Evolutionary conservation across 768 basidiomycete species (phyloP), one percentile per base, ranked within the genome.

Genomic region (Postia placenta): DNA sequence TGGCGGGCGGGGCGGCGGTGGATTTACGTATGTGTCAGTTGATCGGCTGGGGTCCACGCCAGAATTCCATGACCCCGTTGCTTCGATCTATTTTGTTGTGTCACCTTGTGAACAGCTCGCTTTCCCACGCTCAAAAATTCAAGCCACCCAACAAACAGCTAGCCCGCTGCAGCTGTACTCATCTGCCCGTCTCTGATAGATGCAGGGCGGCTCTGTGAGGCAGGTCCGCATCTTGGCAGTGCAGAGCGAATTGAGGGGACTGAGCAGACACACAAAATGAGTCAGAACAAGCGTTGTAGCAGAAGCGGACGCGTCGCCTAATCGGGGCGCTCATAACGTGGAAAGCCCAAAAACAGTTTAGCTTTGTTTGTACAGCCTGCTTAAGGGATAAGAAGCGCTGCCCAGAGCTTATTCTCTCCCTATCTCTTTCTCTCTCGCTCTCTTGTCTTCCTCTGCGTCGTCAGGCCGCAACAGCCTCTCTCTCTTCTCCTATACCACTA

Each of bases 401-500:
- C 55, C 53, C 52, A 48, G 51, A 47, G 55, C 49, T 50, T 60
- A 51, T 50, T 57, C 54, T 54, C 55, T 59, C 60, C 57, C 58
- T 63, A 61, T 65, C 64, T 62, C 58, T 61, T 59, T 60, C 62
- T 61, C 64, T 62, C 61, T 63, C 62, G 57, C 57, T 64, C 60
- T 57, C 58, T 61, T 56, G 51, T 57, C 51, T 54, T 61, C 57
- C n/a, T 53, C 46, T 52, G 50, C 53, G 49, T 50, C 36, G 35
- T 50, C 58, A 57, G 59, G 60, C 59, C 49, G 59, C 59, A 54
- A 54, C 52, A 70, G 67, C 70, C 71, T 72, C 75, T 77, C 74
- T 74, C 74, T 74, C 77, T 72, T 80, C 70, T 74, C 70, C 67
- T 66, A 71, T 73, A 75, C 70, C 69, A 69, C 74, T 69, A 71